These are phyloP conservation scores for Candida endomychidarum DNA, from an alignment of 805 yeast genomes.

Conservation along the genomic window DNA sequence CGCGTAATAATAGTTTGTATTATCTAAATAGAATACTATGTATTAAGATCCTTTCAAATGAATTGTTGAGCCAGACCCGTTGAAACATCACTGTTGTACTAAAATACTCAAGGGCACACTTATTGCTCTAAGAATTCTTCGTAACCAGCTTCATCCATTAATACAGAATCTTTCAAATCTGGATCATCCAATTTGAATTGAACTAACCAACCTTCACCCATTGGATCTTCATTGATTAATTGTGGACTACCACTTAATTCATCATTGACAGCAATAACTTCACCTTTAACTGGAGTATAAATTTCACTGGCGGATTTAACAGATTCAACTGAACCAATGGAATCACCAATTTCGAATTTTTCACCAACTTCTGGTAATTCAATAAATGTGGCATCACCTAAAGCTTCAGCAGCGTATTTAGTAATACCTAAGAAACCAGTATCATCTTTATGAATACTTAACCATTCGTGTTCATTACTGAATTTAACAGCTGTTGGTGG, in stretches of 20 bases:
- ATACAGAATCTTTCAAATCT: constrained; percentile 38
- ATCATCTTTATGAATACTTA: constrained; percentile 81
- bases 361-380: constrained; percentile 81
- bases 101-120: too few relatives aligned
- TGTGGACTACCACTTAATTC: constrained; percentile 68
- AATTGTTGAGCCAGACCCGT: too few relatives aligned
- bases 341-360: constrained; percentile 65
- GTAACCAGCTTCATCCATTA: constrained; percentile 57
- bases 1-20: too few relatives aligned
- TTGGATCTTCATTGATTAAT: constrained; percentile 81
- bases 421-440: constrained; percentile 88
- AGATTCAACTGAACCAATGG: constrained; percentile 90
- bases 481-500: constrained; percentile 58
- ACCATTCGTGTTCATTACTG: constrained; percentile 94
- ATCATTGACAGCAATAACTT: constrained; percentile 68
- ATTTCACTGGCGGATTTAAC: constrained; percentile 94
- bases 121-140: constrained; percentile 27
- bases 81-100: too few relatives aligned
- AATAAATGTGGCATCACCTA: constrained; percentile 94
- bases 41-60: too few relatives aligned
- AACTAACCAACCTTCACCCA: constrained; percentile 93
- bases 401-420: constrained; percentile 90
- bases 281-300: constrained; percentile 83
- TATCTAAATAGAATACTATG: too few relatives aligned
- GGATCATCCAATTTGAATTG: constrained; percentile 59